These are phyloP conservation scores for Cryphonectria nitschkei DNA, from an alignment of 2,329 filamentous ascomycete genomes.

Conservation along the genomic window DNA sequence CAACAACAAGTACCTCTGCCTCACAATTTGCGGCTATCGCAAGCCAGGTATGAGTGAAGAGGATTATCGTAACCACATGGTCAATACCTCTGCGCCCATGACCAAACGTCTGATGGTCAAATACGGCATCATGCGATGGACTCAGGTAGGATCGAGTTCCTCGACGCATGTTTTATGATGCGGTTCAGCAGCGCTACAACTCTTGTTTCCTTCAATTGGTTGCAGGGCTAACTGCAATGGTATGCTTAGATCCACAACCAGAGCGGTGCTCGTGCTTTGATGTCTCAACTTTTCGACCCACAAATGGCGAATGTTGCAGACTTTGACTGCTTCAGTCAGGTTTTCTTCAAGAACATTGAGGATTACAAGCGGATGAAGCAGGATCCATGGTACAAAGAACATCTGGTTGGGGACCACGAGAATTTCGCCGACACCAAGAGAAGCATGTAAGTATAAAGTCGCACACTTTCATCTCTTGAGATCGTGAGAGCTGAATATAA, in stretches of 20 bases:
- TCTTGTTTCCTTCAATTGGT: neutral
- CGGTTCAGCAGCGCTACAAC: neutral
- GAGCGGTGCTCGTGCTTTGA: slow-evolving; percentile 41
- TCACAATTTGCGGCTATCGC: slow-evolving; percentile 53
- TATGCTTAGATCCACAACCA: slow-evolving; percentile 46
- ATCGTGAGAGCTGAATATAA: neutral
- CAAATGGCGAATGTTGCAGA: slow-evolving; percentile 53
- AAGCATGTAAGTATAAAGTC: slow-evolving; percentile 36
- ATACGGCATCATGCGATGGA: slow-evolving; percentile 53
- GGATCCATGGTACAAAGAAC: slow-evolving; percentile 52
- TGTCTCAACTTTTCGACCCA: slow-evolving; percentile 46
- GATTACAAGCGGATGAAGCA: slow-evolving; percentile 52
- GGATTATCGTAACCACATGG: slow-evolving; percentile 52
- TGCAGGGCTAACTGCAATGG: neutral
- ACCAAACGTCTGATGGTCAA: slow-evolving; percentile 53
- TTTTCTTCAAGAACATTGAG: slow-evolving; percentile 48
- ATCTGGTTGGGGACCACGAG: slow-evolving; percentile 49
- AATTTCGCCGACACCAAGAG: slow-evolving; percentile 53
- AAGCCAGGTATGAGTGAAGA: slow-evolving; percentile 52
- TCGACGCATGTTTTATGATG: neutral
- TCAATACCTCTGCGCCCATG: slow-evolving; percentile 49
- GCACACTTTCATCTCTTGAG: neutral
- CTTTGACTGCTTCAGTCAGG: slow-evolving; percentile 55
- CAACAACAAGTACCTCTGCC: slow-evolving; percentile 41
- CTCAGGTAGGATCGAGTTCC: slow-evolving; percentile 38